These are phyloP conservation scores for Lycium ferocissimum DNA, from an alignment of 257 asterid species.

Conservation along the genomic window DNA sequence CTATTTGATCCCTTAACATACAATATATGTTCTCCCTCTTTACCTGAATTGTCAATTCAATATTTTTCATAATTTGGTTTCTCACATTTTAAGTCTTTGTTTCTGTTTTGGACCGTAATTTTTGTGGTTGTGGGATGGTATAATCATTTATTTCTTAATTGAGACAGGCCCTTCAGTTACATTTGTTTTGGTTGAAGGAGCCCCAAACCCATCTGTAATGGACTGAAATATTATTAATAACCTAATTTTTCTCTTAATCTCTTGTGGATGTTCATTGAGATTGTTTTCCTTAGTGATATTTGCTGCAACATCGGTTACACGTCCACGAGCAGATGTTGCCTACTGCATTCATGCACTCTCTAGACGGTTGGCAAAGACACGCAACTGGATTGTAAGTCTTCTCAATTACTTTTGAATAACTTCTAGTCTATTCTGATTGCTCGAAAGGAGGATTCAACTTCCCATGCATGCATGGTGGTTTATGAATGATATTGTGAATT, in stretches of 20 bases:
- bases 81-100: neutral
- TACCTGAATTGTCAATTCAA: neutral
- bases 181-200: neutral
- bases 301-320: slow-evolving; percentile 60
- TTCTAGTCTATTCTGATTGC: neutral
- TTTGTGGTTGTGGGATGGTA: neutral
- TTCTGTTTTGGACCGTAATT: neutral
- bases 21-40: neutral
- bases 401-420: neutral
- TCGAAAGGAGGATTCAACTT: neutral
- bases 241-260: slow-evolving; percentile 4
- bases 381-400: slow-evolving; percentile 75
- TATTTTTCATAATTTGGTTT: neutral
- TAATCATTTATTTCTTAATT: neutral
- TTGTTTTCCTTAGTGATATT: slow-evolving; percentile 56
- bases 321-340: slow-evolving; percentile 94
- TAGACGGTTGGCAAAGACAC: slow-evolving; percentile 74
- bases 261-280: neutral
- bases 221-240: neutral
- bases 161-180: neutral
- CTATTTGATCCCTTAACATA: neutral
- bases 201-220: neutral
- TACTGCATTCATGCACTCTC: slow-evolving; percentile 88
- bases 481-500: neutral
- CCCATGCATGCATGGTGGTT: neutral